Base-by-base conservation (phyloP, 2,329 filamentous ascomycete species). In the Coleophoma eucalyptorum region DNA sequence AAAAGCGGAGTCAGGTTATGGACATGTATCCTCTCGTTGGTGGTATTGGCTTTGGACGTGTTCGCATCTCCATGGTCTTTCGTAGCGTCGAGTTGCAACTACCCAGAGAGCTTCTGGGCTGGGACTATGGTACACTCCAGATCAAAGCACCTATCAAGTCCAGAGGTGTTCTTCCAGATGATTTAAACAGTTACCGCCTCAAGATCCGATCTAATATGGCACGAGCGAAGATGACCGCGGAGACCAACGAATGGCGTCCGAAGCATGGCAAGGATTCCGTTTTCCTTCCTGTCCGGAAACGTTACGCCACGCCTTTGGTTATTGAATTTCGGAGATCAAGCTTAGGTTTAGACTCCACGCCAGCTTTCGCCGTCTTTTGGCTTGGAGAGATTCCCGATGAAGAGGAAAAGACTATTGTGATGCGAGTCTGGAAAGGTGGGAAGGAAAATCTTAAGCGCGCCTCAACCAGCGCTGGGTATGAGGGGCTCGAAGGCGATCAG, bases 51-150 rank as follows among this genome's bases (percentile, higher is more conserved):
- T 87, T 82, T 57, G 87, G 87, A 1, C 77, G 84, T 40, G 77
- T 80, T 37, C 75, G 87, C 11, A 75, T 91, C 50, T 89, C 85
- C 15, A 75, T 90, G 72, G 82, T 90, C 2, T 90, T 87, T 76
- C 78, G 87, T 42, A 87, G 84, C 50, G 75, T 90, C 3, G 77
- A 85, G 51, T 67, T 88, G 1, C 76, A 86, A 58, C 69, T 83
- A 2, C 82, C 83, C 1, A 71, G 66, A 5, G 74, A 80, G 46
- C 65, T 85, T 32, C 68, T 81, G 1, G 87, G 87, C 2, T 90
- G 86, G 85, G 82, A 88, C 20, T 86, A 83, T 50, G 87, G 87
- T 5, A 90, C 87, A 0, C 62, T 90, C 0, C 81, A 88, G 55
- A 70, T 89, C 40, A 73, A 78, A n/a, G 74, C 78, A 0, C 62